Conservation (phyloP, 2,329 filamentous ascomycete genomes). For the Diaporthe capsici region DNA sequence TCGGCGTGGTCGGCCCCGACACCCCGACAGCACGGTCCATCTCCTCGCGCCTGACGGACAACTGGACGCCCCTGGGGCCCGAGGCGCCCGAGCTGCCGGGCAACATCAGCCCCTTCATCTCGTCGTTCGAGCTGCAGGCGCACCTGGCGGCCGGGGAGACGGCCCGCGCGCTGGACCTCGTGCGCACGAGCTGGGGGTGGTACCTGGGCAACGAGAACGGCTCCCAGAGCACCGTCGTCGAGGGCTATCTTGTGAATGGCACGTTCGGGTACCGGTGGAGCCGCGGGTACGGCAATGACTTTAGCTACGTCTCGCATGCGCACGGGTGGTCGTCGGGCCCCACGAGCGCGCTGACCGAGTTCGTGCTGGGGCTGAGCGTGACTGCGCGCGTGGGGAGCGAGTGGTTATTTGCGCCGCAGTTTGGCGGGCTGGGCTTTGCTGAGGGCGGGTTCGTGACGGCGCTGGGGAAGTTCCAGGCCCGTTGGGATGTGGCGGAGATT, state of each 20-base stretch:
- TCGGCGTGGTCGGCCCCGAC: conserved; percentile 57
- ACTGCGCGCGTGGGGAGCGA: conserved; percentile 52
- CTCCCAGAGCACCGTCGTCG: conserved; percentile 71
- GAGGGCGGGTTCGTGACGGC: conserved; percentile 58
- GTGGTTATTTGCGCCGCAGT: conserved; percentile 57
- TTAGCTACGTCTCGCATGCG: conserved; percentile 62
- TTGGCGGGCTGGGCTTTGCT: conserved; percentile 54
- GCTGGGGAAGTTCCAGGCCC: conserved; percentile 54
- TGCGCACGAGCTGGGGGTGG: conserved; percentile 72
- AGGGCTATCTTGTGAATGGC: conserved; percentile 70
- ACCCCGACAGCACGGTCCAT: conserved; percentile 55
- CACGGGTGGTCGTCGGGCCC: conserved; percentile 66
- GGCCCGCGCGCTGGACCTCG: conserved; percentile 66
- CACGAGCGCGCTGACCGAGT: conserved; percentile 60
- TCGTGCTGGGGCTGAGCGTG: conserved; percentile 59
- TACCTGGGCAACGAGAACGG: conserved; percentile 70
- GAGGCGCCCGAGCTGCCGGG: conserved; percentile 68
- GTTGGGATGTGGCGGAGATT: conserved; percentile 45
- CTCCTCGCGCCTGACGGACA: conserved; percentile 59
- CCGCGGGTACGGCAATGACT: conserved; percentile 65
- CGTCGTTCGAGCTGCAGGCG: conserved; percentile 70
- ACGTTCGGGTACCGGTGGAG: conserved; percentile 69
- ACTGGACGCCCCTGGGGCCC: conserved; percentile 70
- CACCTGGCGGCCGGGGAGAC: conserved; percentile 65
- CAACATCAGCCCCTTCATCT: conserved; percentile 71